phyloP scores from a whole-genome alignment of 352 stramenopile genomes.

The Achlya hypogyna region DNA sequence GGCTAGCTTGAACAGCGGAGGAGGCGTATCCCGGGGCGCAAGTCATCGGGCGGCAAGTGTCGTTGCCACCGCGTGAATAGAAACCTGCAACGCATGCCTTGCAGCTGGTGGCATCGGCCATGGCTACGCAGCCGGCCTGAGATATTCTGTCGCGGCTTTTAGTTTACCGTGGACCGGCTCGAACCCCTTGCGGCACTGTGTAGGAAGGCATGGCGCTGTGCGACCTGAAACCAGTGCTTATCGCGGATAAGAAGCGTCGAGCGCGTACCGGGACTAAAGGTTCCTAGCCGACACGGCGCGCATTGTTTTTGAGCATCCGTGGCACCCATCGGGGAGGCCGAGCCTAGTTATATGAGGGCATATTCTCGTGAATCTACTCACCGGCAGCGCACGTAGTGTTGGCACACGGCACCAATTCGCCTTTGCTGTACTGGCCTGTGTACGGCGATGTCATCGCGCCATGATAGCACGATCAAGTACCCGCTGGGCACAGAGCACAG shows the following conservation, averaged over 20 bases:
- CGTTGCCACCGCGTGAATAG: slow-evolving; percentile 27
- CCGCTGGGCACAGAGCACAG: slow-evolving; percentile 3
- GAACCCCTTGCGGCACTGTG: slow-evolving; percentile 28
- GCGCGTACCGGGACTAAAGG: slow-evolving; percentile 25
- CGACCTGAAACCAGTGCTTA: slow-evolving; percentile 21
- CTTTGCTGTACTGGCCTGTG: neutral
- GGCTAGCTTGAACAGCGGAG: slow-evolving; percentile 20
- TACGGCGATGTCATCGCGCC: too few species aligned
- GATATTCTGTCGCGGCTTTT: slow-evolving; percentile 20
- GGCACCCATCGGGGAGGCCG: slow-evolving; percentile 23
- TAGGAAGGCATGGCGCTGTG: slow-evolving; percentile 29
- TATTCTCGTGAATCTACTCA: slow-evolving; percentile 15
- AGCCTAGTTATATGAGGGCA: neutral
- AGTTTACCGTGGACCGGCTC: slow-evolving; percentile 26
- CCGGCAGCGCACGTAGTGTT: slow-evolving; percentile 8
- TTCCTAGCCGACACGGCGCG: slow-evolving; percentile 29
- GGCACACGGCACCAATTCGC: neutral
- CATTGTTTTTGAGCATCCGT: slow-evolving; percentile 25
- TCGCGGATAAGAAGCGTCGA: neutral
- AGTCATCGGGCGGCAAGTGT: slow-evolving; percentile 24
- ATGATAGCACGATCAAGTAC: neutral
- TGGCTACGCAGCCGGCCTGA: slow-evolving; percentile 22
- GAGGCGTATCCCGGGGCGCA: slow-evolving; percentile 28
- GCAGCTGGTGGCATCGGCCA: slow-evolving; percentile 17
- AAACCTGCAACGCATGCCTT: slow-evolving; percentile 27